A percentile compares a stretch with the other conserved stretches of the same genome.
These are phyloP conservation scores for Pochonia chlamydosporia DNA, from an alignment of 2,329 filamentous ascomycete species.

Conservation along the genomic window DNA sequence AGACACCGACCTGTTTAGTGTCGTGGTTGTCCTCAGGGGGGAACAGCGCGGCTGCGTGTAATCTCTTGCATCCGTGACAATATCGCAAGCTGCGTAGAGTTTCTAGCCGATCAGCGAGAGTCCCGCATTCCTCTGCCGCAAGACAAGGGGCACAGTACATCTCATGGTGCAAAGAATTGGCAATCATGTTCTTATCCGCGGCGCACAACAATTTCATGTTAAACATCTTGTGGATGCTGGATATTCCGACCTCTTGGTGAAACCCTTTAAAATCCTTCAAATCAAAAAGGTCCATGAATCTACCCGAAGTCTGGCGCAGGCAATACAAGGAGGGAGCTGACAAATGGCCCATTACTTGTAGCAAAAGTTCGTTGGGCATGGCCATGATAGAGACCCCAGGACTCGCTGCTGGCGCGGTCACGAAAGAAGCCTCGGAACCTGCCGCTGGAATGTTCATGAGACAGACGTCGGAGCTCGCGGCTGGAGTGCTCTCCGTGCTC, in stretches of 20 bases:
- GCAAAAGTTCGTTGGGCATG: background rate
- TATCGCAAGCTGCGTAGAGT: background rate
- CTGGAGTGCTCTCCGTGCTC: too few species aligned
- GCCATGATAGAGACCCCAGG: background rate
- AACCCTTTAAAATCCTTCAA: background rate
- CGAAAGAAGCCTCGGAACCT: too few species aligned
- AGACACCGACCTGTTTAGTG: background rate
- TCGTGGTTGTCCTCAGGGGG: background rate
- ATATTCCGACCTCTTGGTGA: background rate
- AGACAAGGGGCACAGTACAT: background rate
- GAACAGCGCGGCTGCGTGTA: background rate
- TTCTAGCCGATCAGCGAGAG: background rate
- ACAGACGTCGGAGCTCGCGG: too few species aligned
- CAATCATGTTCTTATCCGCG: background rate
- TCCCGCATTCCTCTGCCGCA: background rate
- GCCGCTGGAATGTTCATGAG: too few species aligned
- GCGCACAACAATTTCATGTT: background rate
- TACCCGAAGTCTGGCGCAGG: background rate
- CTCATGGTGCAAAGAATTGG: background rate
- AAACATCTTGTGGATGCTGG: background rate
- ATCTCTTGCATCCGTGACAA: background rate
- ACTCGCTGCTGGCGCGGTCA: too few species aligned
- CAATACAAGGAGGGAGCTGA: background rate
- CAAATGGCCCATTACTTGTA: background rate
- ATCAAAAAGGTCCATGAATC: background rate